Base-by-base conservation (phyloP, 202 grass and related monocot genomes). In the Carex arenaria region DNA sequence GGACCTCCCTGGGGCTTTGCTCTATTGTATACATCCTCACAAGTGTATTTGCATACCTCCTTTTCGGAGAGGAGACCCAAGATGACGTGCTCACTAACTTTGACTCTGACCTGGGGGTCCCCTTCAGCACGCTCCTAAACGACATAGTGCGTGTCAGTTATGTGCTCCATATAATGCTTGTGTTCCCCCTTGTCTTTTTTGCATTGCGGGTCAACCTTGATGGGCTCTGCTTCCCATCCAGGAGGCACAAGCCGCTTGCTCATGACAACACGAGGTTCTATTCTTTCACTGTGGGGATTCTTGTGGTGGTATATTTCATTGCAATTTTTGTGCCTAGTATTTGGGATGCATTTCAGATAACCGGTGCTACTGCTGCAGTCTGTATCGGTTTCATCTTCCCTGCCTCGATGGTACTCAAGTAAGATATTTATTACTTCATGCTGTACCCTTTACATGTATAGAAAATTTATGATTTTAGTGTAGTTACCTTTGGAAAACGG, bases 271-370 rank as follows among this genome's bases (percentile, higher is more conserved):
- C 56, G 85, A 92, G 96, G 77, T 98, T 98, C 80, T 71, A 84
- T 61, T 53, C 85, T 22, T 90, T 98, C 84, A 93, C 93, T 15
- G 61, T 64, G 40, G 84, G 85, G 6, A 91, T 92, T 64, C 79
- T 98, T 53, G 82, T 47, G 64, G 85, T 92, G 32, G 86, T 95
- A 52, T 98, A 95, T 77, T 26, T 90, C 78, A 91, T 91, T 85
- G 88, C 95, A 22, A 95, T 93, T 67, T 95, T 93, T 79, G 81
- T 95, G 80, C 96, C 96, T 1, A 95, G 96, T 83, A 98, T 98
- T 73, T 98, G 96, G 96, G 96, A 98, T 13, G 89, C 91, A 0
- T 98, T 98, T 86, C 96, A 98, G 81, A 93, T 98, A 61, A 98
- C 93, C 18, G 96, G 96, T 38, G 93, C 93, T 5, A 98, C 89